Evolutionary conservation across 176 grass and related monocot genomes (phyloP).

Genomic region (Lolium perenne): DNA sequence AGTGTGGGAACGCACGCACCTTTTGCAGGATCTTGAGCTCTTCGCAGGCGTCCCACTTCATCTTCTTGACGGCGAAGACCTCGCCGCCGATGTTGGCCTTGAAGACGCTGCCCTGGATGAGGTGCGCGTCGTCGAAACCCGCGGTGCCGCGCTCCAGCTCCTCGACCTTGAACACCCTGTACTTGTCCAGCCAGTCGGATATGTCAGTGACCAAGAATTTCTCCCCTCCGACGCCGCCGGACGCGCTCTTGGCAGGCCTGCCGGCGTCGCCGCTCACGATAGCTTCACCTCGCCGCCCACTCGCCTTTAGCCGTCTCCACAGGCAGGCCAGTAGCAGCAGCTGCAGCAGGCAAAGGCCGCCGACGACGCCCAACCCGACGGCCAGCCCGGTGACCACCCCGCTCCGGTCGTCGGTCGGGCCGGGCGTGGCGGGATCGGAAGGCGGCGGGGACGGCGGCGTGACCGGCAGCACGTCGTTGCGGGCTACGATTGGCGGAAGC

Average conservation of each 20-base stretch:
- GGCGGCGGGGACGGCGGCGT: slow-evolving; percentile 48
- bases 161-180: slow-evolving; percentile 80
- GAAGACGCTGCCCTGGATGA: slow-evolving; percentile 88
- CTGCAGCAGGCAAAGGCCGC: slow-evolving; percentile 58
- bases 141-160: slow-evolving; percentile 66
- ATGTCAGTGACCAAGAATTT: slow-evolving; percentile 72
- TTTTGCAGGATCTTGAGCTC: slow-evolving; percentile 99
- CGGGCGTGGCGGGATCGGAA: slow-evolving; percentile 41
- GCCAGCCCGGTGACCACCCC: slow-evolving; percentile 72
- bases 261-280: slow-evolving; percentile 38
- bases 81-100: slow-evolving; percentile 79
- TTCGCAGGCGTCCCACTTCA: slow-evolving; percentile 98
- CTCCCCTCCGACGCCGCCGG: slow-evolving; percentile 33
- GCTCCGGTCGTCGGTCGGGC: slow-evolving; percentile 33
- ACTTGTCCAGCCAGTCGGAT: slow-evolving; percentile 97
- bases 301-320: slow-evolving; percentile 55
- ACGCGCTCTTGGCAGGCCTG: slow-evolving; percentile 41
- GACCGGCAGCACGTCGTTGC: slow-evolving; percentile 35
- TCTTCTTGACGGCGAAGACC: slow-evolving; percentile 89
- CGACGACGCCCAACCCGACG: slow-evolving; percentile 60
- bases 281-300: slow-evolving; percentile 18
- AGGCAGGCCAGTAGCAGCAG: slow-evolving; percentile 56
- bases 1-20: slow-evolving; percentile 57
- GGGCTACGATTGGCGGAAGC: slow-evolving; percentile 68
- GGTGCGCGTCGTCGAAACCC: slow-evolving; percentile 62